Base-by-base conservation (phyloP, 495 filamentous ascomycete species). In the Penicillium salamii region DNA sequence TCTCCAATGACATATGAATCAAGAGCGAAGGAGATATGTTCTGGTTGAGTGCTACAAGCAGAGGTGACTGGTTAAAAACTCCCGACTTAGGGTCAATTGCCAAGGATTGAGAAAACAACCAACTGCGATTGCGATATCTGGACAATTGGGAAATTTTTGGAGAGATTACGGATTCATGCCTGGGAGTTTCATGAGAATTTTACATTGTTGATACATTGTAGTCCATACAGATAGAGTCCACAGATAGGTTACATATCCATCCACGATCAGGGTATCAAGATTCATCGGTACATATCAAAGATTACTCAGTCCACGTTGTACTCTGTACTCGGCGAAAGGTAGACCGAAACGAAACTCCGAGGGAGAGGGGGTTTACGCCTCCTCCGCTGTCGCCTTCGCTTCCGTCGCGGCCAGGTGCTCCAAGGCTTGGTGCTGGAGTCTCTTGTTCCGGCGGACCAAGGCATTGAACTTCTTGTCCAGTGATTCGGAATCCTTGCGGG, bases 391-490 rank as follows among this genome's bases (percentile, higher is more conserved):
- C n/a, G n/a, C n/a, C n/a, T n/a, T n/a, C n/a, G n/a, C n/a, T n/a
- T n/a, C 31, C 24, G 38, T 12, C 17, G 33, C 43, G 23, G 41
- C 49, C 3, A 52, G 38, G 8, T 41, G 8, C 8, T 26, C 49
- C 21, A 76, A 36, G 8, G 72, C 73, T 50, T 73, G 70, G 26
- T 71, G 70, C 35, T 68, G 70, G 13, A 75, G 55, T 53, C 75
- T 76, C 58, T 68, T 73, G 57, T 79, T 80, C 28, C 71, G 70
- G 34, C 77, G 77, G 33, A 80, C 66, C 28, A 79, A 44, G 6
- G 64, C 74, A 35, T 61, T 59, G 23, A 79, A 62, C 45, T 74
- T 75, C 58, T 76, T 76, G 44, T 76, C 73, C 23, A 74, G 61
- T 1, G 58, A 23, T 36, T 76, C 73, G 23, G 72, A 49, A 5